A percentile compares a stretch with the other conserved stretches of the same genome.
Evolutionary conservation across 148 eudicot genomes (phyloP).

Genomic region (Rhododendron griersonianum): DNA sequence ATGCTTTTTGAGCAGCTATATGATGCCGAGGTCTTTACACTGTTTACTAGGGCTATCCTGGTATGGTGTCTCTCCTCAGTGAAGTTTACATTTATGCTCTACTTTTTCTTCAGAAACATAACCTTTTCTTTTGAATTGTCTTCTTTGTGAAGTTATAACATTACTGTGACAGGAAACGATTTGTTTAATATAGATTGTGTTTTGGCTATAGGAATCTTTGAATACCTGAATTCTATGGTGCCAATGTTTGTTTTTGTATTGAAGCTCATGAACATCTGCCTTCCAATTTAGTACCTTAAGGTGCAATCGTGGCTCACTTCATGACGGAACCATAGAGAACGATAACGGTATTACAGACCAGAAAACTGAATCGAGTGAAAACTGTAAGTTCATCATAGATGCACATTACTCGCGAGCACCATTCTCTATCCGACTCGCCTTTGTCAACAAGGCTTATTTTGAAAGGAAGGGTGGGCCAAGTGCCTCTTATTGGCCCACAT

Average conservation of each 20-base stretch:
- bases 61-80: background rate
- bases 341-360: background rate
- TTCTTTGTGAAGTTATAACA: background rate
- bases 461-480: background rate
- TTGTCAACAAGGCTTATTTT: background rate
- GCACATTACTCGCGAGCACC: background rate
- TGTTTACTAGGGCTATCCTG: background rate
- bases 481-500: background rate
- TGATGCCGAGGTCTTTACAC: conserved; percentile 4
- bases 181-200: background rate
- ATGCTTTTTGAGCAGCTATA: conserved; percentile 10
- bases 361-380: background rate
- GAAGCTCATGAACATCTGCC: background rate
- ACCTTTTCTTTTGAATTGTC: background rate
- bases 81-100: background rate
- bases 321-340: background rate
- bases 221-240: background rate
- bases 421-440: background rate
- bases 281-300: too few relatives aligned
- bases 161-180: background rate
- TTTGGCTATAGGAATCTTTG: background rate
- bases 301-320: background rate
- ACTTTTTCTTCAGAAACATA: background rate
- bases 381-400: background rate
- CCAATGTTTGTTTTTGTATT: background rate